Conservation (phyloP, 164 flowering plant species). For the Vitis amurensis region DNA sequence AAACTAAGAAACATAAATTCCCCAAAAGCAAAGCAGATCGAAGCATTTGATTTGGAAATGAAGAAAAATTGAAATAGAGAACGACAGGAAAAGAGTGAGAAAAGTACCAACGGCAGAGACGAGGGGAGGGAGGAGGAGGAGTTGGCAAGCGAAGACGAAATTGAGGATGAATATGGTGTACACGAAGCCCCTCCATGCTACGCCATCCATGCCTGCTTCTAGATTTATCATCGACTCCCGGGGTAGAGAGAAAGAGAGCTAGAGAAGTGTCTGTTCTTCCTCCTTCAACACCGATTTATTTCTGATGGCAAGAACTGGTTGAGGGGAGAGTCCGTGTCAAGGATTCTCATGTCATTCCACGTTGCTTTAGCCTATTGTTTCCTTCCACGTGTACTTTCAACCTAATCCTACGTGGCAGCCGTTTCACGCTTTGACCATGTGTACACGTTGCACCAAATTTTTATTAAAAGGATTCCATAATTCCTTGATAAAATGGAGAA, state of each 20-base stretch:
- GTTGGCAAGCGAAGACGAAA: conserved; percentile 60
- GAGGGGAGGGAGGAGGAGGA: conserved; percentile 67
- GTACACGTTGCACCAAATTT: too few species aligned
- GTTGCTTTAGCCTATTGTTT: conserved; percentile 26
- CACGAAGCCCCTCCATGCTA: conserved; percentile 55
- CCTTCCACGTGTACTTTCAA: conserved; percentile 25
- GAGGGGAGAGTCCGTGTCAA: not conserved
- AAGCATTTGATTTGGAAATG: not conserved
- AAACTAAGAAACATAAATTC: not conserved
- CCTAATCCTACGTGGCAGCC: not conserved
- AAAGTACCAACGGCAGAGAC: conserved; percentile 60
- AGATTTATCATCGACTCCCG: not conserved
- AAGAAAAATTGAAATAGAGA: not conserved
- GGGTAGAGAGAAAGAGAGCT: not conserved
- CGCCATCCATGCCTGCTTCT: conserved; percentile 33
- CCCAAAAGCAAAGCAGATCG: not conserved
- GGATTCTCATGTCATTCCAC: conserved; percentile 27
- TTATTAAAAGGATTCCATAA: too few species aligned
- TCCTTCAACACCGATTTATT: too few species aligned
- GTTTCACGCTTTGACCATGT: too few species aligned
- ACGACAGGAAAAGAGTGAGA: not conserved
- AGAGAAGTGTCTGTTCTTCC: too few species aligned
- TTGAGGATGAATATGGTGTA: conserved; percentile 48
- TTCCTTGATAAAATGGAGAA: too few species aligned
- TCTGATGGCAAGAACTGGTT: too few species aligned